Base-by-base conservation (phyloP, 768 basidiomycete genomes). In the Auriscalpium microsporum region DNA sequence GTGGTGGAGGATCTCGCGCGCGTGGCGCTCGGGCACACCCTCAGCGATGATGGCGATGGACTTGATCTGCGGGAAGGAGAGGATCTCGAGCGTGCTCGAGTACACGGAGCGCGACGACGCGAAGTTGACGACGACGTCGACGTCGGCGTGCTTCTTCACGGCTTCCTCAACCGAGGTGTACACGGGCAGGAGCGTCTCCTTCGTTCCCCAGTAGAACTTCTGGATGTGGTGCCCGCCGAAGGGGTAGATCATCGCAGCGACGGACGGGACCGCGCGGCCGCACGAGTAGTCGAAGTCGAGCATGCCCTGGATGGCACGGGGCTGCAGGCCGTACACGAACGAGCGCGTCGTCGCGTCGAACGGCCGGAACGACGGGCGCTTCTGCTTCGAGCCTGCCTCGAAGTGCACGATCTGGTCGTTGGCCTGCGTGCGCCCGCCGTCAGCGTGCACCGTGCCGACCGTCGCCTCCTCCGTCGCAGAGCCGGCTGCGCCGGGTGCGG, bases 201-300 rank as follows among this genome's bases (percentile, higher is more conserved):
- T 93, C 42, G 96, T 98, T 54, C 96, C 96, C 96, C 96, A 98
- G 81, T 99, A 98, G 83, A 99, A 97, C 78, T 99, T 99, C 76
- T 99, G 96, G 72, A 97, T 96, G 76, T 98, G 96, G 75, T 98
- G 95, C 17, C 95, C 95, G 67, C 95, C 96, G 73, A 99, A 99
- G 69, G 95, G 96, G 72, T 99, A 99, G 69, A 99, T 96, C 95
- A 98, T 99, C 40, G 96, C 96, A 33, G 96, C 94, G 61, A 98
- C 96, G 47, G 86, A 89, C 38, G 96, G 94, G 17, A 87, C 80
- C 47, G 81, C 71, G 59, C 96, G 90, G 16, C 94, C 94, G 74
- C 96, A 99, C 13, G 92, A 93, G 76, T 86, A 99, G 78, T 99
- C 96, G 62, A 99, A 99, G 80, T 99, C 96, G 56, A 99, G 86